These are phyloP conservation scores for Hyaloperonospora brassicae DNA, from an alignment of 352 stramenopile species.

Conservation along the genomic window DNA sequence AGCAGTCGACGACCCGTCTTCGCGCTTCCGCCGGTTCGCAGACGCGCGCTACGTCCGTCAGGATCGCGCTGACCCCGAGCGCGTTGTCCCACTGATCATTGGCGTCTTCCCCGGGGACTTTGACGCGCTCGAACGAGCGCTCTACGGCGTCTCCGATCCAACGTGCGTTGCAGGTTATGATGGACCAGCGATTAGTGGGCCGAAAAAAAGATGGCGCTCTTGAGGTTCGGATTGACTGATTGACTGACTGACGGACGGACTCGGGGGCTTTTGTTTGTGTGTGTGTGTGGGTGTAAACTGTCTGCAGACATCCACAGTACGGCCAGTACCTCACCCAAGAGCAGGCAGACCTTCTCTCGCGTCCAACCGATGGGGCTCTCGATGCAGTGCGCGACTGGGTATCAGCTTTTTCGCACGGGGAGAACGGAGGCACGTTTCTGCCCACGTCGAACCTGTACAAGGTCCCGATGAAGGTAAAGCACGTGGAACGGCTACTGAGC, in stretches of 20 bases:
- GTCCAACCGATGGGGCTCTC: slow-evolving; percentile 36
- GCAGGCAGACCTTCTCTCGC: slow-evolving; percentile 36
- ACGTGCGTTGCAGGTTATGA: slow-evolving; percentile 22
- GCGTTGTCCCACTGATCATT: slow-evolving; percentile 44
- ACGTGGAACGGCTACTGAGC: slow-evolving; percentile 41
- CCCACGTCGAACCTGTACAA: slow-evolving; percentile 37
- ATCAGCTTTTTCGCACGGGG: slow-evolving; percentile 9
- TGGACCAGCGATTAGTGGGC: not conserved
- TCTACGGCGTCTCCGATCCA: slow-evolving; percentile 52
- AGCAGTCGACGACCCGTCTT: slow-evolving; percentile 1
- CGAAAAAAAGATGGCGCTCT: not conserved
- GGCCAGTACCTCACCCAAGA: slow-evolving; percentile 39
- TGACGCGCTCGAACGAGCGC: slow-evolving; percentile 33
- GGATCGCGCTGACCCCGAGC: slow-evolving; percentile 28
- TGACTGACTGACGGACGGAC: not conserved
- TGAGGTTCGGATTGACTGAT: not conserved
- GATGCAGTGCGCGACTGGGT: slow-evolving; percentile 46
- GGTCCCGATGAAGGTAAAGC: slow-evolving; percentile 34
- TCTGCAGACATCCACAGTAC: slow-evolving; percentile 39
- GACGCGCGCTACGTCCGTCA: slow-evolving; percentile 29
- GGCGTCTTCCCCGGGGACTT: slow-evolving; percentile 47
- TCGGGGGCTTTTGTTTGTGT: not conserved
- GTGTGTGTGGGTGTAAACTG: not conserved
- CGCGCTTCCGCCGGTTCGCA: slow-evolving; percentile 24
- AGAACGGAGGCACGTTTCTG: slow-evolving; percentile 29